Conservation (phyloP, 352 stramenopile species). For the Phytophthora constricta region DNA sequence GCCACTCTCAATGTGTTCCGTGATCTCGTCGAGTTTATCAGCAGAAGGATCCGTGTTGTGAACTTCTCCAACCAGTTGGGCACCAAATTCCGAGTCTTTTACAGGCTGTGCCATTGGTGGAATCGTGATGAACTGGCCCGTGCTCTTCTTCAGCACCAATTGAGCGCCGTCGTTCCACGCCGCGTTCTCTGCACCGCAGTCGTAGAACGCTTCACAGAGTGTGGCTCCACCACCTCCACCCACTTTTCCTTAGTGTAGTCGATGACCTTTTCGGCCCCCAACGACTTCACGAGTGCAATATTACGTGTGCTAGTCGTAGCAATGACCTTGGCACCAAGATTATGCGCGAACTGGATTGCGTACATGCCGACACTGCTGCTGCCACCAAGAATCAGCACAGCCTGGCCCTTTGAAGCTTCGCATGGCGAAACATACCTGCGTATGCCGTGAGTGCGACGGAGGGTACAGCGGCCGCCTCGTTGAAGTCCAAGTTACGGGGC, state of each 20-base stretch:
- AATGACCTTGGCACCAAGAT: slow-evolving; percentile 29
- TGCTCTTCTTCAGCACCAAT: slow-evolving; percentile 34
- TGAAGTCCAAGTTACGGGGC: slow-evolving; percentile 44
- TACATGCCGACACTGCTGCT: slow-evolving; percentile 60
- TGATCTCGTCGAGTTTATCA: slow-evolving; percentile 30
- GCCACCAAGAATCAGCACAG: slow-evolving; percentile 58
- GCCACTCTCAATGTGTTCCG: slow-evolving; percentile 45
- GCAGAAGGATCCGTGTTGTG: slow-evolving; percentile 16
- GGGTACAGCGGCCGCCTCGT: slow-evolving; percentile 37
- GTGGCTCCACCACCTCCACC: slow-evolving; percentile 31
- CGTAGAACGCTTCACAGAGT: slow-evolving; percentile 41
- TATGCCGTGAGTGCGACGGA: slow-evolving; percentile 36
- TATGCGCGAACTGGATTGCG: slow-evolving; percentile 55
- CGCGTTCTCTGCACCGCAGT: slow-evolving; percentile 31
- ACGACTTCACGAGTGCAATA: slow-evolving; percentile 44
- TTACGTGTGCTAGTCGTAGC: slow-evolving; percentile 33
- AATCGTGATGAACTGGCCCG: slow-evolving; percentile 33
- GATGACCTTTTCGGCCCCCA: slow-evolving; percentile 58
- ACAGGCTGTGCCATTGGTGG: slow-evolving; percentile 29
- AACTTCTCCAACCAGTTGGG: slow-evolving; percentile 16
- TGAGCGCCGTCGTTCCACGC: slow-evolving; percentile 39
- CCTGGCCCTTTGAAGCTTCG: slow-evolving; percentile 21
- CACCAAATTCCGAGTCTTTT: slow-evolving; percentile 53
- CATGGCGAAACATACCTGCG: slow-evolving; percentile 21
- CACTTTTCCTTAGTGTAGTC: slow-evolving; percentile 61